Conservation (phyloP, 108 stramenopile species). For the Discostella stelligeroides region DNA sequence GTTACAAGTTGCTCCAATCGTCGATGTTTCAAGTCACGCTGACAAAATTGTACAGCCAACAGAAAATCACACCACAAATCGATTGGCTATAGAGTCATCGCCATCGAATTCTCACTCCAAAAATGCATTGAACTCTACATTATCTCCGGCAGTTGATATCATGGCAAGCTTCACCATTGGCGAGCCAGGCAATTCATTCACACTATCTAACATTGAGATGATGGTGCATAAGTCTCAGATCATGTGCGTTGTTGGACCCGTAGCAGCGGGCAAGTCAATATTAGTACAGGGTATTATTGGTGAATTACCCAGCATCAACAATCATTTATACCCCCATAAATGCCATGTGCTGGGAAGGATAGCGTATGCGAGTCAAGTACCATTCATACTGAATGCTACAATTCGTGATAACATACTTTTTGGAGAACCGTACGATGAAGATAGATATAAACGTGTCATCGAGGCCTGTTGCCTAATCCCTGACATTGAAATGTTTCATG, state of each 20-base stretch:
- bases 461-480: slow-evolving; percentile 78
- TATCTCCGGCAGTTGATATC: slow-evolving; percentile 13
- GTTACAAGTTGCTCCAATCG: neutral
- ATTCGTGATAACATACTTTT: slow-evolving; percentile 96
- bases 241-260: slow-evolving; percentile 56
- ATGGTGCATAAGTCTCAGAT: slow-evolving; percentile 55
- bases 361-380: slow-evolving; percentile 89
- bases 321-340: neutral
- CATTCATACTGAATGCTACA: slow-evolving; percentile 94
- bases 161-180: slow-evolving; percentile 36
- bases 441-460: slow-evolving; percentile 82
- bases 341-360: slow-evolving; percentile 49
- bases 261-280: slow-evolving; percentile 82
- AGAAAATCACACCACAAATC: neutral
- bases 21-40: neutral
- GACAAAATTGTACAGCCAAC: neutral
- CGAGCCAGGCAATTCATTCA: slow-evolving; percentile 44
- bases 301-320: slow-evolving; percentile 46
- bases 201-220: slow-evolving; percentile 54
- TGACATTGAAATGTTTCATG: slow-evolving; percentile 67
- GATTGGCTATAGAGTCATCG: too few species aligned
- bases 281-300: slow-evolving; percentile 77
- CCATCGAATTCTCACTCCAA: too few species aligned
- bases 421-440: slow-evolving; percentile 72
- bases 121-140: neutral